These are phyloP conservation scores for Sugiyamaella americana DNA, from an alignment of 805 yeast species.

Conservation along the genomic window DNA sequence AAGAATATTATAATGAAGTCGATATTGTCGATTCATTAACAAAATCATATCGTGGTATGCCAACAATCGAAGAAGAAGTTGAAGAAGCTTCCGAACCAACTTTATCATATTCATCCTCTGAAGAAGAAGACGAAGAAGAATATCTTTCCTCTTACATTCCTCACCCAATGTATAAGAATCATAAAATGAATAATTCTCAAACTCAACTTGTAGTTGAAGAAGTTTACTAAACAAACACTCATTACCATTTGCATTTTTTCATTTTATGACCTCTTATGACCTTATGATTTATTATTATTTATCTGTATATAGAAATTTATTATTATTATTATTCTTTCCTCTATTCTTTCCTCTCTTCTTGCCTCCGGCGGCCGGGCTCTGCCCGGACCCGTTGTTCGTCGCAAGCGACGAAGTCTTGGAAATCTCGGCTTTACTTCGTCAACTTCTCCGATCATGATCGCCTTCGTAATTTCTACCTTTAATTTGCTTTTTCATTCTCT, in stretches of 20 bases:
- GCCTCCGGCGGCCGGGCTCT: slow-evolving; percentile 1
- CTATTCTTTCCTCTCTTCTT: neutral
- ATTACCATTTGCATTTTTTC: neutral
- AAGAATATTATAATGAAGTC: slow-evolving; percentile 4
- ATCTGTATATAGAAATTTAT: neutral
- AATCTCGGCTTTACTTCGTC: too few relatives aligned
- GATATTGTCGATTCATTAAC: neutral
- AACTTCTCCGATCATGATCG: too few relatives aligned
- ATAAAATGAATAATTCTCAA: neutral
- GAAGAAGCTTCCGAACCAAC: slow-evolving; percentile 10
- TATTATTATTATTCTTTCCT: neutral
- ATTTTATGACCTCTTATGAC: neutral
- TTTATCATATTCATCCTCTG: slow-evolving; percentile 20
- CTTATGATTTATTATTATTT: neutral
- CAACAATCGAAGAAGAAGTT: slow-evolving; percentile 19
- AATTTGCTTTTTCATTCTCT: too few relatives aligned
- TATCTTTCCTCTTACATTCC: slow-evolving; percentile 3
- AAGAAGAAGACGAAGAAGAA: slow-evolving; percentile 22
- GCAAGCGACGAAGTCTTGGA: too few relatives aligned
- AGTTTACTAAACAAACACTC: slow-evolving; percentile 4
- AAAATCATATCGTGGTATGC: slow-evolving; percentile 12
- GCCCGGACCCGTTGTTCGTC: neutral
- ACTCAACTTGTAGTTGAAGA: neutral
- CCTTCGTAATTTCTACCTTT: too few relatives aligned
- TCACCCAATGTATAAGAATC: slow-evolving; percentile 1